Evolutionary conservation across 192 early-diverging fungal genomes (phyloP).

Genomic region (Backusella circina): DNA sequence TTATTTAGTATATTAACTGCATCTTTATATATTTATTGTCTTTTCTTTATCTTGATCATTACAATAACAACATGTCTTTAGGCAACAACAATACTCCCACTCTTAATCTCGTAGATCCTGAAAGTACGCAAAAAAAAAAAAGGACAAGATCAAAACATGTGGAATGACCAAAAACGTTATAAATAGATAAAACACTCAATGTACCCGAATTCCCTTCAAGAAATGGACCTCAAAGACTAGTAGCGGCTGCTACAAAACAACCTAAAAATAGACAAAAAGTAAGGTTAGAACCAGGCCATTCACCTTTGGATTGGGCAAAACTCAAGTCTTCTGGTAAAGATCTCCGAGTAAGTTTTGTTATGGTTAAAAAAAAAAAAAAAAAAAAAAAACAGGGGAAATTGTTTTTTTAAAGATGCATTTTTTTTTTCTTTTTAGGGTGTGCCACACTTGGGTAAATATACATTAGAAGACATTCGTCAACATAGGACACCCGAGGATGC

Average conservation of each 20-base stretch:
- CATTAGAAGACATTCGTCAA: constrained; percentile 66
- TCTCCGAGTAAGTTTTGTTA: constrained; percentile 45
- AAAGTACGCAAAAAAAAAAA: not conserved
- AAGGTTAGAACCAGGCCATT: constrained; percentile 81
- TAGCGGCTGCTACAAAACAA: constrained; percentile 30
- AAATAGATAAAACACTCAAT: constrained; percentile 3
- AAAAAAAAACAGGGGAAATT: too few relatives aligned
- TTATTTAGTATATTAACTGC: too few relatives aligned
- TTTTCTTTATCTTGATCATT: not conserved
- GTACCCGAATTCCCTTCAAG: constrained; percentile 36
- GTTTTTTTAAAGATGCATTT: too few relatives aligned
- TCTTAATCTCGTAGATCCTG: not conserved
- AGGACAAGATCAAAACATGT: not conserved
- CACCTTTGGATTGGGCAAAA: constrained; percentile 91
- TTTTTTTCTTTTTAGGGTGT: constrained; percentile 44
- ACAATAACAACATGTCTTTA: too few relatives aligned
- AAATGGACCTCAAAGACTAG: constrained; percentile 36
- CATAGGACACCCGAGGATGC: constrained; percentile 79
- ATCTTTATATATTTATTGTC: not conserved
- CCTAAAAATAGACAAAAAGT: constrained; percentile 65
- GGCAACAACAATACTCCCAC: not conserved
- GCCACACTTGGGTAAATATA: constrained; percentile 52
- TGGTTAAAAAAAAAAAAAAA: not conserved
- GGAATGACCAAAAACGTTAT: not conserved
- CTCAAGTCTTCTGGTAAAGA: constrained; percentile 72